These are phyloP conservation scores for Teunomyces funiuensis DNA, from an alignment of 805 yeast species.

Conservation along the genomic window DNA sequence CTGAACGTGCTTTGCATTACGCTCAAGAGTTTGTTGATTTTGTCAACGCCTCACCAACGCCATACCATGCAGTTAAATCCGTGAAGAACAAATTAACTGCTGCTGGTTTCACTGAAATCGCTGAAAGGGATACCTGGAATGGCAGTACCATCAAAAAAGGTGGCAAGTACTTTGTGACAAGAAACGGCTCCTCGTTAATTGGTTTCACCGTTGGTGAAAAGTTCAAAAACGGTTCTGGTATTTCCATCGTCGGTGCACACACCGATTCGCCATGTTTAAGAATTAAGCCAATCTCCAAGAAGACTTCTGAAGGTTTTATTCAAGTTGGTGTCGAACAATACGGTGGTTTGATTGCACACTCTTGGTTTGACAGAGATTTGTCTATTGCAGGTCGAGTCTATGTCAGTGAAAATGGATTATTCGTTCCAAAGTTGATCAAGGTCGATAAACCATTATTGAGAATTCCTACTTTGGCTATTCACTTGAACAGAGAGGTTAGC, in stretches of 20 bases:
- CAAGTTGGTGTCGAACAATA: slow-evolving; percentile 93
- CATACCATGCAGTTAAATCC: slow-evolving; percentile 84
- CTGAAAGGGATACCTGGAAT: slow-evolving; percentile 71
- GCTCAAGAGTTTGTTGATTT: slow-evolving; percentile 70
- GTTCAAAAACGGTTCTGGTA: slow-evolving; percentile 75
- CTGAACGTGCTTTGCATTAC: slow-evolving; percentile 22
- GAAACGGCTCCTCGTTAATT: slow-evolving; percentile 85
- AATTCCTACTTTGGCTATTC: slow-evolving; percentile 94
- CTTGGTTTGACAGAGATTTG: slow-evolving; percentile 96
- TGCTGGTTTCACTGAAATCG: slow-evolving; percentile 72
- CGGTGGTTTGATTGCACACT: slow-evolving; percentile 95
- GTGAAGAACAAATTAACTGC: slow-evolving; percentile 52
- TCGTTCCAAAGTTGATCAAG: slow-evolving; percentile 69
- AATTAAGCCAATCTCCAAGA: slow-evolving; percentile 82
- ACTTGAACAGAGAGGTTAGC: slow-evolving; percentile 75
- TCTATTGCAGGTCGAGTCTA: slow-evolving; percentile 90
- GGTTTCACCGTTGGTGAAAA: slow-evolving; percentile 80
- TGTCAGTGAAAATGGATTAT: slow-evolving; percentile 51
- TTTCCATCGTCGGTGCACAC: slow-evolving; percentile 92
- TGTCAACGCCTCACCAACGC: slow-evolving; percentile 86
- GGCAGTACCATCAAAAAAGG: slow-evolving; percentile 42
- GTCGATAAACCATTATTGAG: slow-evolving; percentile 81
- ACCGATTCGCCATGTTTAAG: slow-evolving; percentile 91
- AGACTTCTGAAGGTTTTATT: slow-evolving; percentile 67
- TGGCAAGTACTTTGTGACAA: slow-evolving; percentile 78